Evolutionary conservation across 768 basidiomycete genomes (phyloP).

Genomic region (Paxillus rubicundulus): DNA sequence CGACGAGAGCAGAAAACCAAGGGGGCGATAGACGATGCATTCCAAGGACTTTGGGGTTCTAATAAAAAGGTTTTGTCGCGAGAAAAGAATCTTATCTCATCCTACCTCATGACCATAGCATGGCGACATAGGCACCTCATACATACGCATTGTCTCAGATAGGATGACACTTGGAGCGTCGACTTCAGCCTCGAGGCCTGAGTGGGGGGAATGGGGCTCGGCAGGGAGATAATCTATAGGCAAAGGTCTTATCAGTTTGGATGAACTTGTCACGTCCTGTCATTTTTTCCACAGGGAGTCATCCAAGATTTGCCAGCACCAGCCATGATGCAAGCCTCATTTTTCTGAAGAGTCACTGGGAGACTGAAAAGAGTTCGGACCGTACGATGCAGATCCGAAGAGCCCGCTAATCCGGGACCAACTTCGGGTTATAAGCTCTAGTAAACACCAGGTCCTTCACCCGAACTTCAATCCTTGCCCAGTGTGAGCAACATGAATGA

Average conservation of each 20-base stretch:
- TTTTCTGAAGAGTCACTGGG: slow-evolving; percentile 8
- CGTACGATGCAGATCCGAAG: slow-evolving; percentile 9
- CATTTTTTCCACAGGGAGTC: slow-evolving; percentile 1
- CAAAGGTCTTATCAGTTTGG: slow-evolving; percentile 6
- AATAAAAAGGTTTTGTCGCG: slow-evolving; percentile 24
- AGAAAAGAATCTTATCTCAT: slow-evolving; percentile 24
- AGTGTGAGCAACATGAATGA: slow-evolving; percentile 25
- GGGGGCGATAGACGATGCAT: not conserved
- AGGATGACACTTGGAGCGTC: slow-evolving; percentile 4
- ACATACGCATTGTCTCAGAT: slow-evolving; percentile 15
- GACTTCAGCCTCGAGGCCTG: slow-evolving; percentile 52
- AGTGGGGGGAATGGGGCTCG: not conserved
- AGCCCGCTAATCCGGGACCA: slow-evolving; percentile 8
- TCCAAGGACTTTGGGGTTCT: not conserved
- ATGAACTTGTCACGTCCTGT: slow-evolving; percentile 5
- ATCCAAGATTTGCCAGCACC: slow-evolving; percentile 12
- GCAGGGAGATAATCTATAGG: slow-evolving; percentile 8
- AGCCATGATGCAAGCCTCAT: slow-evolving; percentile 31
- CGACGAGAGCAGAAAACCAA: slow-evolving; percentile 23
- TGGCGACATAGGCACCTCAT: slow-evolving; percentile 9
- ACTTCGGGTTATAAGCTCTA: slow-evolving; percentile 17
- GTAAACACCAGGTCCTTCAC: not conserved
- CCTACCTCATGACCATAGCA: slow-evolving; percentile 18
- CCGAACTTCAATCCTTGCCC: slow-evolving; percentile 12
- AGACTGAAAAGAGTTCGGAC: slow-evolving; percentile 6